phyloP scores from a whole-genome alignment of 169 alveolate genomes.

The Toxoplasma gondii region DNA sequence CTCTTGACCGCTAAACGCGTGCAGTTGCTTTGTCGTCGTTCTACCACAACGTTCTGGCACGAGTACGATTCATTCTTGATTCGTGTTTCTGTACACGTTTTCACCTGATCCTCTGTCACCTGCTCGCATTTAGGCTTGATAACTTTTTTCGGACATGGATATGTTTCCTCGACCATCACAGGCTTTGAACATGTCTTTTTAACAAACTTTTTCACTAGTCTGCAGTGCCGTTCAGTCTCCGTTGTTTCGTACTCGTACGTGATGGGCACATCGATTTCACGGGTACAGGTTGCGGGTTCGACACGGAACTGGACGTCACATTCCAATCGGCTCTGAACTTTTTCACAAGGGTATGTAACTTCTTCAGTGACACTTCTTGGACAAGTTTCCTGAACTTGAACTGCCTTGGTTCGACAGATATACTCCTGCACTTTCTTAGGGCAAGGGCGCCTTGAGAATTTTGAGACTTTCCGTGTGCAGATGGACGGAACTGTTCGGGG shows the following conservation, averaged over 20 bases:
- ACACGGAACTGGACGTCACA: constrained; percentile 17
- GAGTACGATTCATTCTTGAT: constrained; percentile 27
- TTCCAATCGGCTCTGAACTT: constrained; percentile 32
- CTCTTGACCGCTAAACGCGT: background rate
- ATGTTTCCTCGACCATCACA: background rate
- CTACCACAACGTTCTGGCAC: background rate
- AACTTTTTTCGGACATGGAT: constrained; percentile 10
- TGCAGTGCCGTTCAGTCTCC: constrained; percentile 13
- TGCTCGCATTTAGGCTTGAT: constrained; percentile 4
- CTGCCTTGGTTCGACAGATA: background rate
- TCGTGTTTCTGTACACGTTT: background rate
- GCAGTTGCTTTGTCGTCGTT: background rate
- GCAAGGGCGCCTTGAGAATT: background rate
- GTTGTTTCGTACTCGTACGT: constrained; percentile 24
- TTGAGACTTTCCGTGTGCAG: background rate
- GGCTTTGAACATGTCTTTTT: background rate
- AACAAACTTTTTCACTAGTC: background rate
- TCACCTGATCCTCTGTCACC: background rate
- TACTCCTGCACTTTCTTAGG: background rate
- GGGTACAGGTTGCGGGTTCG: constrained; percentile 6
- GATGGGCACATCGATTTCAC: background rate
- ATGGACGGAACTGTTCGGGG: background rate
- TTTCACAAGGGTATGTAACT: background rate
- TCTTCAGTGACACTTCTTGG: background rate
- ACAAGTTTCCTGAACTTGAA: constrained; percentile 18